Evolutionary conservation across 78 protist species (phyloP), one percentile per base, ranked within the genome.

Genomic region (Paratrimastix pyriformis): DNA sequence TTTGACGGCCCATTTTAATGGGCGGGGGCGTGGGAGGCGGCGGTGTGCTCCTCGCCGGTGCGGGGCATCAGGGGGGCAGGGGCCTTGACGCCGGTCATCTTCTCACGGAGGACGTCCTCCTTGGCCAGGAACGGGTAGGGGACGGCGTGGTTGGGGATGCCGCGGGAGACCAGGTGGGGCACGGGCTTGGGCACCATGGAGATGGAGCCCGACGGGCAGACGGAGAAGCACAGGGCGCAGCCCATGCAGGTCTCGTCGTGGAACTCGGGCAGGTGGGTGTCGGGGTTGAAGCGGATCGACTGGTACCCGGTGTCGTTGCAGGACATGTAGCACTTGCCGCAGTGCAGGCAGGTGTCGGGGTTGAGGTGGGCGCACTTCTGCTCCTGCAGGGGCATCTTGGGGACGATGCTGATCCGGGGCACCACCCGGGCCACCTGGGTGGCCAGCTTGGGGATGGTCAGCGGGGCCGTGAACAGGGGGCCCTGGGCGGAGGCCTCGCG

Each of bases 241-340:
- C 77, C 77, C 29, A 52, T 48, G 38, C 77, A 74, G 32, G 30
- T 74, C 15, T 29, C 40, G 33, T 48, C 15, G 66, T n/a, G n/a
- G n/a, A 74, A 29, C 26, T 50, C 18, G 24, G 77, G 77, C 18
- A 50, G 9, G n/a, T 64, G 54, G 11, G 8, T 26, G 30, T n/a
- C 15, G 9, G 35, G 11, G 15, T 74, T 45, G 38, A 74, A 74
- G 29, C 9, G 15, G 33, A 74, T 74, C 30, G 69, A 55, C 11
- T 48, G 69, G 26, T 39, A 43, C 18, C 75, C 77, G 38, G 77
- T 33, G 13, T 74, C 77, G n/a, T 52, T 33, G 66, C 77, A 74
- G 26, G 77, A 48, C 11, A 29, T 26, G 21, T 50, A n/a, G n/a
- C 77, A 74, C 29, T 15, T 42, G 21, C 54, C 54, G n/a, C 77